Percentiles rank a stretch among this genome's conserved stretches.
Evolutionary conservation across 345 rosid species (phyloP).

Genomic region (Camelina laxa): DNA sequence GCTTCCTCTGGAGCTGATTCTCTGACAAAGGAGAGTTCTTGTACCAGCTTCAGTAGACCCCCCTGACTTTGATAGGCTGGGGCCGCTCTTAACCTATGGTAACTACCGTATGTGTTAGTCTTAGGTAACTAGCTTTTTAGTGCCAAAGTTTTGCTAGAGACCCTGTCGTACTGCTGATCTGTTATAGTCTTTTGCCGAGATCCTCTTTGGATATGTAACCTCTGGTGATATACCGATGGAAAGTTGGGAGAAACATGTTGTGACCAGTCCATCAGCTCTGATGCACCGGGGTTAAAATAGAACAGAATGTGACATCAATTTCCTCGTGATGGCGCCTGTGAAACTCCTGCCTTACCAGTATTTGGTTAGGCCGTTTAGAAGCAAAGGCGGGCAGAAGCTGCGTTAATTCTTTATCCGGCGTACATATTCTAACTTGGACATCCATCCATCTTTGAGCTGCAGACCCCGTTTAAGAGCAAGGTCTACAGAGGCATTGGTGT

Average conservation of each 20-base stretch:
- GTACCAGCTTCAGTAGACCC: conserved; percentile 98
- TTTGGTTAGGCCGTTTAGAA: background rate
- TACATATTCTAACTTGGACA: background rate
- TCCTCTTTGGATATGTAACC: background rate
- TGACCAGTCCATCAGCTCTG: background rate
- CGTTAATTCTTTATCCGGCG: no score
- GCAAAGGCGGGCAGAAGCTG: no score
- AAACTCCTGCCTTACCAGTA: background rate
- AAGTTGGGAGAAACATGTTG: background rate
- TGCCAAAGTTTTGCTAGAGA: background rate
- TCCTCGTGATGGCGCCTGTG: background rate
- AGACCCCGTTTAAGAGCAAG: background rate
- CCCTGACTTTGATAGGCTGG: conserved; percentile 75
- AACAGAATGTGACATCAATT: background rate
- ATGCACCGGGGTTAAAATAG: background rate
- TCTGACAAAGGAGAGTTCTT: conserved; percentile 13
- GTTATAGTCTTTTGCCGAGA: background rate
- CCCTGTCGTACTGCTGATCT: background rate
- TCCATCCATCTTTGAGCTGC: background rate
- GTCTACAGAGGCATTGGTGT: background rate
- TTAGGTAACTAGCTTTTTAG: background rate
- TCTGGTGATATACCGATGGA: background rate
- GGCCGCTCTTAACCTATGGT: conserved; percentile 6
- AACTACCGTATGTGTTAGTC: background rate
- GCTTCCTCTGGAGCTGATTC: background rate